Base-by-base conservation (phyloP, 345 rosid genomes). In the Lagerstroemia speciosa region DNA sequence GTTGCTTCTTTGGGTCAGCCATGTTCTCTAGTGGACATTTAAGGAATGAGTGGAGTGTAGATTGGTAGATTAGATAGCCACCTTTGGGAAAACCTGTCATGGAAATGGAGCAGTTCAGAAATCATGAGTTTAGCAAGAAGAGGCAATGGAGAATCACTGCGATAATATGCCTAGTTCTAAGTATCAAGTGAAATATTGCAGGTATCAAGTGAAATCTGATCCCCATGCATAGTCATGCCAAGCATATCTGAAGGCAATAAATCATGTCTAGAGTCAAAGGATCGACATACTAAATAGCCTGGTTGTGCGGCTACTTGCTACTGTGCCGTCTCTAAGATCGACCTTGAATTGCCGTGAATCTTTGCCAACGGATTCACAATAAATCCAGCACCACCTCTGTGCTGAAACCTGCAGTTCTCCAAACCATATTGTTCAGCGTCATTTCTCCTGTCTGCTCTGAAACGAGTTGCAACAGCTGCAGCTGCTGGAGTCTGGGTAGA, bases 281-380 rank as follows among this genome's bases (percentile, higher is more conserved):
- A 27, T 58, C 62, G 9, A 27, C 71, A 55, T 67, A 55, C 37
- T 20, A 5, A 32, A 60, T 33, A 62, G 40, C 20, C 37, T 55
- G 52, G 36, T 48, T 57, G 48, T n/a, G n/a, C n/a, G n/a, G n/a
- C n/a, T n/a, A n/a, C 27, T 43, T 65, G 64, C 64, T 64, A 74
- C 60, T 69, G 76, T 66, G 73, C 75, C 55, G 48, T 68, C 72
- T 72, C 76, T 8, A 77, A 69, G 38, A 65, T 37, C 33, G 70
- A 65, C 73, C 85, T 76, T 27, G 81, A 68, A 9, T 77, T 78
- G 27, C 77, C 50, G 60, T 73, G 83, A 73, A 86, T 81, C 79
- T 88, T 93, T 33, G 97, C 99, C 84, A 94, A 75, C 38, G 99
- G 99, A 74, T 91, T 94, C 72, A 83, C 88, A 69, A 91, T 80